Evolutionary conservation across 192 early-diverging fungal genomes (phyloP).

Genomic region (Podochytrium sp.): DNA sequence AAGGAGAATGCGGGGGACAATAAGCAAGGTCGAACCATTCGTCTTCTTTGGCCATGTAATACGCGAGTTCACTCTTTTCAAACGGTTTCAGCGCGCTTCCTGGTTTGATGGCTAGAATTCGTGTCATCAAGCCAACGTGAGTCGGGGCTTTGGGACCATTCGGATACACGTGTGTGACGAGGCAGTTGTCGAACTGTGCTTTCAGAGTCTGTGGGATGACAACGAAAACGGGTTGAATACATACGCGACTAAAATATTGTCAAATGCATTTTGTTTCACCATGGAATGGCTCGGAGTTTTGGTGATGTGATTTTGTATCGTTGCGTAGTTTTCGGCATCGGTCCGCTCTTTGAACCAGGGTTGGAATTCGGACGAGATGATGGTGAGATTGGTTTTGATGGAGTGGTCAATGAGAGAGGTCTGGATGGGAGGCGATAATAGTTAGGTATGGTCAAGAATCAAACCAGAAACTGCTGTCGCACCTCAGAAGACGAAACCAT

Average conservation of each 20-base stretch:
- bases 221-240: not conserved
- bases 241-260: not conserved
- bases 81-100: conserved; percentile 12
- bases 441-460: too few species aligned
- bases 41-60: conserved; percentile 12
- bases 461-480: not conserved
- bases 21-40: too few species aligned
- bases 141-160: conserved; percentile 22
- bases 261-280: not conserved
- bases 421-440: not conserved
- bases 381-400: not conserved
- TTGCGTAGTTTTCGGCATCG: not conserved
- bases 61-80: conserved; percentile 9
- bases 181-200: conserved; percentile 3
- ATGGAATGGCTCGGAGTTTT: not conserved
- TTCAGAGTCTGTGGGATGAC: not conserved
- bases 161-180: conserved; percentile 9
- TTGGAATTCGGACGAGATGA: not conserved
- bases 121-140: conserved; percentile 25
- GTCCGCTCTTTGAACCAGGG: conserved; percentile 26
- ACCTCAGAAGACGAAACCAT: not conserved
- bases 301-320: not conserved
- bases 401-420: not conserved
- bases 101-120: conserved; percentile 24
- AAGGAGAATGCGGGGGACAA: too few species aligned